A percentile compares a stretch with the other conserved stretches of the same genome.
Conservation (phyloP, 352 stramenopile genomes). For the Phytophthora cactorum region DNA sequence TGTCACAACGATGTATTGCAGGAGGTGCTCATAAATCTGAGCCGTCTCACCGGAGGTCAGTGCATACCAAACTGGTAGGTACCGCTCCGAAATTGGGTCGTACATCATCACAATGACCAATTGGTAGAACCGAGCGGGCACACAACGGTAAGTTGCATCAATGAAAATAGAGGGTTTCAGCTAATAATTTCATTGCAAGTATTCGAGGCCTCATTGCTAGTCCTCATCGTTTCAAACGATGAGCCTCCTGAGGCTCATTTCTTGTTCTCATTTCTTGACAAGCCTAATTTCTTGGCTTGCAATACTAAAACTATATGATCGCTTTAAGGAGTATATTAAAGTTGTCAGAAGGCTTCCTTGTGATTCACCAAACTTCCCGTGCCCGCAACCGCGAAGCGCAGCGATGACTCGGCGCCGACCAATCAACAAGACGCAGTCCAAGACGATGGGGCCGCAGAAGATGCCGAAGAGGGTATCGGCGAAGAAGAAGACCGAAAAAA, state of each 20-base stretch:
- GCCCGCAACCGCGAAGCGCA: not conserved
- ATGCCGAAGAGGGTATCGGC: not conserved
- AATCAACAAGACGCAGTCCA: not conserved
- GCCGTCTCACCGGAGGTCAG: too few species aligned
- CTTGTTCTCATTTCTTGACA: constrained; percentile 7
- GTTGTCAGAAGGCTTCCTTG: too few species aligned
- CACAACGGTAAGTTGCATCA: too few species aligned
- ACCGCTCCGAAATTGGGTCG: too few species aligned
- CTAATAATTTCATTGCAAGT: not conserved
- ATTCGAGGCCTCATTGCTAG: too few species aligned
- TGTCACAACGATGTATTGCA: too few species aligned
- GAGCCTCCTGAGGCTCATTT: constrained; percentile 7
- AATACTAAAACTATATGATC: not conserved
- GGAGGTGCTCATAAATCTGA: too few species aligned
- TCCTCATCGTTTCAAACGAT: constrained; percentile 2
- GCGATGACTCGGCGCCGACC: not conserved
- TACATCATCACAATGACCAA: too few species aligned
- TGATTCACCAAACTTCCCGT: too few species aligned
- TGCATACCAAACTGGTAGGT: too few species aligned
- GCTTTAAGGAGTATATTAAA: not conserved
- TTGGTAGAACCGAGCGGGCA: too few species aligned
- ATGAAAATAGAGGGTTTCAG: not conserved
- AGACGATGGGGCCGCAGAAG: not conserved
- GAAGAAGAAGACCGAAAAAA: not conserved
- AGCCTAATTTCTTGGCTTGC: constrained; percentile 2